phyloP scores from a whole-genome alignment of 768 basidiomycete genomes.

The Calocera cornea region DNA sequence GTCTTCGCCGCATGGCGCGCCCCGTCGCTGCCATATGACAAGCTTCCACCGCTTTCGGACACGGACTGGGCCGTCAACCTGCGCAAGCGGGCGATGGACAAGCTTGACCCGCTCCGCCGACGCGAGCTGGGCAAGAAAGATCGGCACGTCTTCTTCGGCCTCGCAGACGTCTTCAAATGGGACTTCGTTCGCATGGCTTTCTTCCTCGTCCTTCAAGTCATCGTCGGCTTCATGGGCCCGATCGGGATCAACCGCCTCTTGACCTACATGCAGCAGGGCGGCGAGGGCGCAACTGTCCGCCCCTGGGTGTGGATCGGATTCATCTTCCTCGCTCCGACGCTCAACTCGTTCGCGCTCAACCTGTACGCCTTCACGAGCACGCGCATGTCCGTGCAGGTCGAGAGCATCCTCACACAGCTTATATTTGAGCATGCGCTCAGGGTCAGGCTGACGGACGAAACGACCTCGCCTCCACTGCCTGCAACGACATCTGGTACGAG shows the following conservation, averaged over 20 bases:
- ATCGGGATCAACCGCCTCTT: conserved; percentile 22
- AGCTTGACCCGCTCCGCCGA: conserved; percentile 23
- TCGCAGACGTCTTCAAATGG: conserved; percentile 26
- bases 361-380: conserved; percentile 41
- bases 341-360: conserved; percentile 33
- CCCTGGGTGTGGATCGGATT: conserved; percentile 61
- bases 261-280: conserved; percentile 44
- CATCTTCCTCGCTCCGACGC: conserved; percentile 21
- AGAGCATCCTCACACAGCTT: conserved; percentile 44
- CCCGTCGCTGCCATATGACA: conserved; percentile 23
- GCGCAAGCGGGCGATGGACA: conserved; percentile 18
- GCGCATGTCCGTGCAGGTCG: conserved; percentile 34
- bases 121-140: conserved; percentile 26
- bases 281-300: conserved; percentile 34
- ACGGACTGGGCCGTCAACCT: conserved; percentile 22
- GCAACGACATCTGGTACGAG: conserved; percentile 6
- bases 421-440: conserved; percentile 76
- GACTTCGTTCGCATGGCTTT: conserved; percentile 8
- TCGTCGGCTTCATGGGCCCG: conserved; percentile 19
- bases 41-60: conserved; percentile 25
- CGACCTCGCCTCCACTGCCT: conserved; percentile 17
- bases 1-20: conserved; percentile 24
- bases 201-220: conserved; percentile 12
- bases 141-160: conserved; percentile 35
- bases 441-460: conserved; percentile 45